Evolutionary conservation across 306 rosid genomes (phyloP).

Genomic region (Rubus idaeus): DNA sequence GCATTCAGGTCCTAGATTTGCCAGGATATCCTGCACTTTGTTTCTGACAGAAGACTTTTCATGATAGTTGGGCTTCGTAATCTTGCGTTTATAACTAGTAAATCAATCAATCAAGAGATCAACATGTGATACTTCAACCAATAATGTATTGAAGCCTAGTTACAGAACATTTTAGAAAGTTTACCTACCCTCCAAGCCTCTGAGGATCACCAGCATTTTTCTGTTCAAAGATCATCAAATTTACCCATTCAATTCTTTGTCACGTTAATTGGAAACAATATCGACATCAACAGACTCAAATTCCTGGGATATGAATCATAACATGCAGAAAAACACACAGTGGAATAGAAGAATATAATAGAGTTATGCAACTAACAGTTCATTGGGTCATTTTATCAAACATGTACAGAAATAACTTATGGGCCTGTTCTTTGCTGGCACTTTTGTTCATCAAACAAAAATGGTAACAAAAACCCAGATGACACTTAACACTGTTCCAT

Average conservation of each 20-base stretch:
- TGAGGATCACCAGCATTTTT: neutral
- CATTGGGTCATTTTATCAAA: neutral
- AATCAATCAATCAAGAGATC: neutral
- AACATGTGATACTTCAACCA: neutral
- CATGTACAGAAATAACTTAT: neutral
- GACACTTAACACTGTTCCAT: too few relatives aligned
- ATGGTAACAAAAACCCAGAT: too few relatives aligned
- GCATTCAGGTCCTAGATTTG: constrained; percentile 13
- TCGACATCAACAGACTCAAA: neutral
- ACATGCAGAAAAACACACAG: neutral
- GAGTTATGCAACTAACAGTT: neutral
- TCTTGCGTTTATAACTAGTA: constrained; percentile 17
- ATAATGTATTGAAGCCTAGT: too few relatives aligned
- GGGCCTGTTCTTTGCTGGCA: neutral
- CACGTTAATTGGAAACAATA: neutral
- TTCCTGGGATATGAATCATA: neutral
- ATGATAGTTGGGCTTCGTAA: neutral
- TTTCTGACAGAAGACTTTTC: constrained; percentile 14
- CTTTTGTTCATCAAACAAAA: too few relatives aligned
- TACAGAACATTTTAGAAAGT: neutral
- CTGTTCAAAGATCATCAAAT: neutral
- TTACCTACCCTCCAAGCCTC: constrained; percentile 5
- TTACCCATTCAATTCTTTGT: neutral
- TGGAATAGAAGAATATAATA: too few relatives aligned
- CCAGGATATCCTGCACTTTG: constrained; percentile 29